Evolutionary conservation across 495 filamentous ascomycete genomes (phyloP).

Genomic region (Chaetomium cochliodes): DNA sequence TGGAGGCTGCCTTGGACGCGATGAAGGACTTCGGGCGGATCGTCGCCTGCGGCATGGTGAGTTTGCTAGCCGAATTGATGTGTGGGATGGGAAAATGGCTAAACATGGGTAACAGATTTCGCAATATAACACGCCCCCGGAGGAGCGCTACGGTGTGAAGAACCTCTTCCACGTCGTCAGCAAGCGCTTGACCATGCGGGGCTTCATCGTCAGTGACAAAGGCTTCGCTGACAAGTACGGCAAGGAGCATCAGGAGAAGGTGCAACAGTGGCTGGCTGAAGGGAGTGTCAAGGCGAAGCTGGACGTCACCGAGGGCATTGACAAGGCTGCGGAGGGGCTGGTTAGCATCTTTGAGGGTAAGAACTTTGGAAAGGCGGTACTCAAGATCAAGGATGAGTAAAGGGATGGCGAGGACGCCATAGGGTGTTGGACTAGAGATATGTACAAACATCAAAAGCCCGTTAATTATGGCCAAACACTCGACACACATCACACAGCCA

Average conservation of each 20-base stretch:
- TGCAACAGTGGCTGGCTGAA: slow-evolving; percentile 81
- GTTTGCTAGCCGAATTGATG: slow-evolving; percentile 21
- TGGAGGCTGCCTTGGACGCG: slow-evolving; percentile 69
- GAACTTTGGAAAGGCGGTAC: slow-evolving; percentile 89
- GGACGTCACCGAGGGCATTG: slow-evolving; percentile 74
- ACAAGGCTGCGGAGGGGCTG: slow-evolving; percentile 75
- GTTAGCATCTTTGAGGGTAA: slow-evolving; percentile 84
- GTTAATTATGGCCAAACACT: too few relatives aligned
- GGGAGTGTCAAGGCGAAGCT: slow-evolving; percentile 74
- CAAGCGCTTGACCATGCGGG: slow-evolving; percentile 58
- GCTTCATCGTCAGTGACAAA: slow-evolving; percentile 68
- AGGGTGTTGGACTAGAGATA: too few relatives aligned
- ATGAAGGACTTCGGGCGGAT: slow-evolving; percentile 74
- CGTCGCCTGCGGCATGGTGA: slow-evolving; percentile 54
- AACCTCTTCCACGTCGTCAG: slow-evolving; percentile 56
- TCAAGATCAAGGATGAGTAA: slow-evolving; percentile 59
- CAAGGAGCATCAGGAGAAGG: slow-evolving; percentile 75
- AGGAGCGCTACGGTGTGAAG: slow-evolving; percentile 64
- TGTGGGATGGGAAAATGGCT: slow-evolving; percentile 7
- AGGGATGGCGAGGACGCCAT: too few relatives aligned
- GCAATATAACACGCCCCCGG: slow-evolving; percentile 66
- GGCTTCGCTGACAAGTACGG: slow-evolving; percentile 68
- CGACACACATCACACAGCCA: too few relatives aligned
- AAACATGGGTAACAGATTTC: slow-evolving; percentile 54
- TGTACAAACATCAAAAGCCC: too few relatives aligned